Percentiles rank a stretch among this genome's conserved stretches.
Evolutionary conservation across 768 basidiomycete genomes (phyloP).

Genomic region (Astraeus odoratus): DNA sequence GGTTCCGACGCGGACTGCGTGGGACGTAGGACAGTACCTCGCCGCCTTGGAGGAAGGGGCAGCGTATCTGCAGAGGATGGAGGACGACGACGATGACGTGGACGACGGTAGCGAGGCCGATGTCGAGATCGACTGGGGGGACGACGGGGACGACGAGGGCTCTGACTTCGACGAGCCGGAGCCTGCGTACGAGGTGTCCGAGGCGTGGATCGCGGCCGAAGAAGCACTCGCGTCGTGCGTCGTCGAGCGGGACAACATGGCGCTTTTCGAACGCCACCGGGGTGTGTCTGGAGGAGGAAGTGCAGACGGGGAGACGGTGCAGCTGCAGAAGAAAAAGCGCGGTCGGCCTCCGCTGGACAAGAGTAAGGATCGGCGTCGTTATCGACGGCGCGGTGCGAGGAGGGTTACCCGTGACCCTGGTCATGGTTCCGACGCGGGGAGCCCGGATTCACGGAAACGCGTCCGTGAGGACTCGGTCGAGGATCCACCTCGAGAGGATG

Average conservation of each 20-base stretch:
- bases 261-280: not conserved
- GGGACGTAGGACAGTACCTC: constrained; percentile 67
- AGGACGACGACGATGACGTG: constrained; percentile 14
- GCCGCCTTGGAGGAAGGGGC: constrained; percentile 37
- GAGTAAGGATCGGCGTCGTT: not conserved
- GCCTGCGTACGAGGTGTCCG: constrained; percentile 31
- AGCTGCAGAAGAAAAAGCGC: not conserved
- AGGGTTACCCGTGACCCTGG: not conserved
- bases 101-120: not conserved
- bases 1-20: constrained; percentile 56
- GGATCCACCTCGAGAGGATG: not conserved
- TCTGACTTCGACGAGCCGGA: constrained; percentile 6
- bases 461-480: not conserved
- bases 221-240: constrained; percentile 23
- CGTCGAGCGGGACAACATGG: constrained; percentile 10
- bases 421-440: not conserved
- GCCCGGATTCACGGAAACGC: not conserved
- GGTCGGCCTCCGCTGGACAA: not conserved
- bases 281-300: not conserved
- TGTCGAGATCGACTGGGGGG: no score
- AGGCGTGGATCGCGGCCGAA: constrained; percentile 30
- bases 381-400: not conserved
- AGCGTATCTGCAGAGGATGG: constrained; percentile 10
- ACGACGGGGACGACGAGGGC: not conserved
- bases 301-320: not conserved